These are phyloP conservation scores for Botrytis pseudocinerea DNA, from an alignment of 2,329 filamentous ascomycete species.

Conservation along the genomic window DNA sequence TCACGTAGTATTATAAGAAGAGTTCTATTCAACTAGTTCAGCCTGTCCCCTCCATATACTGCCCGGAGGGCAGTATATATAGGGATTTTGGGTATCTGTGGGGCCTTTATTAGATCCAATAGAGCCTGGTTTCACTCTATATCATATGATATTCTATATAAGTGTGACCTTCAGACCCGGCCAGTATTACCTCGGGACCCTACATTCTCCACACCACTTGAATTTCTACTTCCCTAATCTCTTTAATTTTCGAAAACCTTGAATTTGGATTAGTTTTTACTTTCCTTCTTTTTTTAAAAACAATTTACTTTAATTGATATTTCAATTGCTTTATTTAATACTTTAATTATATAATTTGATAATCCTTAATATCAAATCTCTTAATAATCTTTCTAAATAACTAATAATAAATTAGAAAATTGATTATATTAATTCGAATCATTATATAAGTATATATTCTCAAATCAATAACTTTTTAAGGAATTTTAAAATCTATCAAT, in stretches of 20 bases:
- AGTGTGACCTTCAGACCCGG: too few relatives aligned
- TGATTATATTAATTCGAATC: rapidly evolving
- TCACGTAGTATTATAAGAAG: too few relatives aligned
- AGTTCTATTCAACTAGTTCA: too few relatives aligned
- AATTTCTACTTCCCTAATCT: too few relatives aligned
- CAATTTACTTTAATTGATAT: neutral
- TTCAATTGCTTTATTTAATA: neutral
- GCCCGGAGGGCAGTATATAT: too few relatives aligned
- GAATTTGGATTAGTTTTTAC: neutral
- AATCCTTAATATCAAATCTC: neutral
- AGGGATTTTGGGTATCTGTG: too few relatives aligned
- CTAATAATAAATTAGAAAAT: neutral
- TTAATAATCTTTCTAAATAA: neutral
- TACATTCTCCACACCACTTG: too few relatives aligned
- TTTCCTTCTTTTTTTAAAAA: neutral
- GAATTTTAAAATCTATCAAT: neutral
- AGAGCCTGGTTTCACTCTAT: too few relatives aligned
- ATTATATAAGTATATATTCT: neutral
- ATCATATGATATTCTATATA: too few relatives aligned
- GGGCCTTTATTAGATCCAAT: too few relatives aligned
- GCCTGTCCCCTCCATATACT: too few relatives aligned
- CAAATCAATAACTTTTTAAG: neutral
- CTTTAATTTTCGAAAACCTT: neutral
- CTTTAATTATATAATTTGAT: neutral
- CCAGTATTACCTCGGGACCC: too few relatives aligned